Evolutionary conservation across 345 rosid species (phyloP).

Genomic region (Leavenworthia alabamica): DNA sequence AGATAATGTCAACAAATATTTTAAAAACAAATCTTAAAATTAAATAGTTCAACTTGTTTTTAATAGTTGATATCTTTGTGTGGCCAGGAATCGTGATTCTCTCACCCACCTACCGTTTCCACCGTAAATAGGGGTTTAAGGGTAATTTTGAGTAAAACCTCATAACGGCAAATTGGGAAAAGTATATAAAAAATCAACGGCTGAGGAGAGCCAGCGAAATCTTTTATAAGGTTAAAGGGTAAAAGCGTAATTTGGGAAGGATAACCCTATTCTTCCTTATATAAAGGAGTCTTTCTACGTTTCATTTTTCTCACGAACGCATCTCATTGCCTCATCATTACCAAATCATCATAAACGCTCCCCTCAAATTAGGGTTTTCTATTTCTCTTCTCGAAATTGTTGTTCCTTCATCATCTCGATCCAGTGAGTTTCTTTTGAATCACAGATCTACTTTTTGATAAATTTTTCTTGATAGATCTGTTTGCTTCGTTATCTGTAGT

Average conservation of each 20-base stretch:
- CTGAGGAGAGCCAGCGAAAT: background rate
- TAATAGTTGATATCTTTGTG: slow-evolving; percentile 5
- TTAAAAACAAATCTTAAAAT: background rate
- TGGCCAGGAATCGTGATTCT: slow-evolving; percentile 21
- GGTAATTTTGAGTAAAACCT: slow-evolving; percentile 8
- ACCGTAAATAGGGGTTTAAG: background rate
- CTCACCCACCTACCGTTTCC: slow-evolving; percentile 16
- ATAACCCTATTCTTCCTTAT: background rate
- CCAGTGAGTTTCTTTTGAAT: slow-evolving; percentile 12
- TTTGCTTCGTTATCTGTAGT: background rate
- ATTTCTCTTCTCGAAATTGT: background rate
- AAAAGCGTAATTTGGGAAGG: background rate
- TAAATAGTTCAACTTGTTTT: background rate
- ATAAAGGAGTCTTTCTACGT: slow-evolving; percentile 10
- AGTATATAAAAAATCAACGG: slow-evolving; percentile 4
- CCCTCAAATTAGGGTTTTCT: slow-evolving; percentile 22
- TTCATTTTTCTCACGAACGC: slow-evolving; percentile 22
- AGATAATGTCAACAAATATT: slow-evolving; percentile 5
- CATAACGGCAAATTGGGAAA: background rate
- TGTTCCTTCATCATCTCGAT: slow-evolving; percentile 5
- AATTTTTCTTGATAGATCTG: background rate
- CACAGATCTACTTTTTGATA: background rate
- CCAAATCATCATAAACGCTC: slow-evolving; percentile 19
- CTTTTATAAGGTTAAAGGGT: slow-evolving; percentile 4
- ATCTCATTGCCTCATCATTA: slow-evolving; percentile 34